Base-by-base conservation (phyloP, 2,329 filamentous ascomycete genomes). In the Trichoderma sp. region DNA sequence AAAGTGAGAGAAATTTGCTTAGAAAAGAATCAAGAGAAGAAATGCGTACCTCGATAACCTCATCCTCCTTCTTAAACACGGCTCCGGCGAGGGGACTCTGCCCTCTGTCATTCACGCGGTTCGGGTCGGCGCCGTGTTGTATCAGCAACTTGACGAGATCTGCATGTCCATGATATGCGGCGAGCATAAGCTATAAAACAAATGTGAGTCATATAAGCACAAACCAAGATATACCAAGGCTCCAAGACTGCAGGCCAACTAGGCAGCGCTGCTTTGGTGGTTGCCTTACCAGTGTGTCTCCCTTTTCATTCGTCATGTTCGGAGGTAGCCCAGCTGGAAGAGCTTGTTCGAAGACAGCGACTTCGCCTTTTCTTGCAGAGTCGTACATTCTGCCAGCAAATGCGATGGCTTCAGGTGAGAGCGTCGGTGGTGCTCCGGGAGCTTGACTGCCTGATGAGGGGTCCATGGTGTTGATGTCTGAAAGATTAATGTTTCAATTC, bases 271-370 rank as follows among this genome's bases (percentile, higher is more conserved):
- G 18, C 33, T n/a, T 41, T 4, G 27, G 14, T 41, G 38, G 1
- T 4, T 21, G 27, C 78, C 86, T 60, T 85, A 91, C 89, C 76
- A 94, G 83, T n/a, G 89, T 93, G 81, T 95, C 92, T 66, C 93
- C 93, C 77, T 93, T 92, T 67, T 92, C 89, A 79, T 94, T 94
- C 27, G 92, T 93, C 82, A 94, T 86, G 79, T 94, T 94, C 1
- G 89, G 85, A 0, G 92, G 92, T 31, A 94, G 85, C 1, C 93
- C 92, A 2, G 90, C 90, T 1, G 87, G 86, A 50, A 95, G 82
- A 65, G 93, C 93, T 82, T 92, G 88, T 59, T 87, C 81, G n/a
- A 95, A 89, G 14, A 90, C 82, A 6, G 88, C 81, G 3, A 88
- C 85, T 66, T 92, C 85, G 74, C 92, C 93, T 27, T 83, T 81